These are phyloP conservation scores for Xylariaceae sp. DNA, from an alignment of 2,329 filamentous ascomycete species.

Conservation along the genomic window DNA sequence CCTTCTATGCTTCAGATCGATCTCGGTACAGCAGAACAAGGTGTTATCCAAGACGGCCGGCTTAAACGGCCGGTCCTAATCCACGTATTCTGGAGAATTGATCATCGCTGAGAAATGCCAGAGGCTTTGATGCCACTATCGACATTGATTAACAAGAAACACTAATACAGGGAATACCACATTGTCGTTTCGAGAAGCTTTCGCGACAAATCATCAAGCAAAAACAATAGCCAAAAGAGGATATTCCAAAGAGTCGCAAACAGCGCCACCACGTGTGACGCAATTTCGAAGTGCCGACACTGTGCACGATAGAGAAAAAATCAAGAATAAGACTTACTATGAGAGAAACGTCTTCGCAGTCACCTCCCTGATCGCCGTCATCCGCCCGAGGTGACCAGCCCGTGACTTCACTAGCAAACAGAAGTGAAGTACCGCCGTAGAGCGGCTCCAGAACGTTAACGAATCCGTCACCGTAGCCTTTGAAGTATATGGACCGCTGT, in stretches of 20 bases:
- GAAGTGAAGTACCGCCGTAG: neutral
- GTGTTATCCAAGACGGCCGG: neutral
- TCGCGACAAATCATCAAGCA: too few species aligned
- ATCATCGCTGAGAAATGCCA: neutral
- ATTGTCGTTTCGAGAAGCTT: too few species aligned
- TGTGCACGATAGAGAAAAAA: too few species aligned
- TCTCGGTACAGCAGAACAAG: neutral
- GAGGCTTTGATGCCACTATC: neutral
- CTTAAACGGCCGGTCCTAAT: neutral
- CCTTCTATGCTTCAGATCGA: neutral
- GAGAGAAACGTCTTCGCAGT: neutral
- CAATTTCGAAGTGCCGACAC: too few species aligned
- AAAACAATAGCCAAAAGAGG: too few species aligned
- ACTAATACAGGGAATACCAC: too few species aligned
- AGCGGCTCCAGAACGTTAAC: neutral
- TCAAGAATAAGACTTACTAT: neutral
- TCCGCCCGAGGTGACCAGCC: neutral
- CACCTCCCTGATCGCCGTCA: neutral
- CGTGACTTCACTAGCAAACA: neutral
- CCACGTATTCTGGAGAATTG: neutral
- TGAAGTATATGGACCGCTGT: neutral
- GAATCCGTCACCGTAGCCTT: neutral
- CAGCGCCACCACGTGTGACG: too few species aligned
- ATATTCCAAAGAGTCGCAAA: too few species aligned
- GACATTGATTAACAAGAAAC: too few species aligned